phyloP scores from a whole-genome alignment of 2,329 filamentous ascomycete species.

The Cordyceps farinosa region DNA sequence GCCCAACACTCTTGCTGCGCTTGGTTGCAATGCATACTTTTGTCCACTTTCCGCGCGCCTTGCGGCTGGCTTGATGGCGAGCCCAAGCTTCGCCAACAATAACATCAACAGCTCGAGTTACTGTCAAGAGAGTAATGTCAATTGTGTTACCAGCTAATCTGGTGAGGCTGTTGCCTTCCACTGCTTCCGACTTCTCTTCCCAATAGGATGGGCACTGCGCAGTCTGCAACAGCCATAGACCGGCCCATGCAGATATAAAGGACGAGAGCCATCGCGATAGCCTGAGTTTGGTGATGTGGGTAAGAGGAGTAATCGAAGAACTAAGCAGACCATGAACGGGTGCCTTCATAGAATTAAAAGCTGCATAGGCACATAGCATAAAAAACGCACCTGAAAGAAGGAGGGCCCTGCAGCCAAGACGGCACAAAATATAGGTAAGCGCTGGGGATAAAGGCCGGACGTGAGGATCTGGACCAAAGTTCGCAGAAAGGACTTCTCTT shows the following conservation, averaged over 20 bases:
- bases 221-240: slow-evolving; percentile 55
- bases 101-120: slow-evolving; percentile 68
- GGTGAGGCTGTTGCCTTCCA: slow-evolving; percentile 12
- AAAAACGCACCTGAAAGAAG: slow-evolving; percentile 50
- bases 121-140: slow-evolving; percentile 74
- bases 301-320: not conserved
- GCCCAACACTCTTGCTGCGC: slow-evolving; percentile 18
- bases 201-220: slow-evolving; percentile 30
- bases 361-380: not conserved
- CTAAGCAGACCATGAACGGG: not conserved
- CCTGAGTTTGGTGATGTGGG: slow-evolving; percentile 32
- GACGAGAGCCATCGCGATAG: slow-evolving; percentile 54
- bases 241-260: slow-evolving; percentile 56
- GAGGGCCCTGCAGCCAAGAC: slow-evolving; percentile 57
- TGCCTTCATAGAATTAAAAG: not conserved
- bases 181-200: not conserved
- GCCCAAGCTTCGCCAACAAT: slow-evolving; percentile 64
- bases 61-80: slow-evolving; percentile 41
- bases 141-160: slow-evolving; percentile 66
- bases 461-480: slow-evolving; percentile 41
- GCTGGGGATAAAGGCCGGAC: slow-evolving; percentile 50
- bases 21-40: slow-evolving; percentile 39
- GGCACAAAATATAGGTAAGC: slow-evolving; percentile 62
- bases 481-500: slow-evolving; percentile 31
- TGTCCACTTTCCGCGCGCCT: slow-evolving; percentile 45